Evolutionary conservation across 108 stramenopile species (phyloP).

Genomic region (Skeletonema marinoi): DNA sequence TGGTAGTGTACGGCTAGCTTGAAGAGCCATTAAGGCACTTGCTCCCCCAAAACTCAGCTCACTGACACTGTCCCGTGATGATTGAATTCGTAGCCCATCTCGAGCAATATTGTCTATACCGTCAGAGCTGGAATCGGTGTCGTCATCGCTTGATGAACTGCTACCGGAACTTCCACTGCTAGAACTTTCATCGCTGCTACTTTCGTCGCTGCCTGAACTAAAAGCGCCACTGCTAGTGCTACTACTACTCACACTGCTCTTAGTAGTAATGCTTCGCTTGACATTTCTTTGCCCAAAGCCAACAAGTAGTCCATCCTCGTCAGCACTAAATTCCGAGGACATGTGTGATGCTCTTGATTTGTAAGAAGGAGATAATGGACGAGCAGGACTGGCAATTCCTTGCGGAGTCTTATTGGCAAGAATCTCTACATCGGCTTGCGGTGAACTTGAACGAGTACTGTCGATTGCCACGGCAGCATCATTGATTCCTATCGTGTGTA

Average conservation of each 20-base stretch:
- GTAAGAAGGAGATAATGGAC: background rate
- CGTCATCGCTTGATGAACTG: constrained; percentile 15
- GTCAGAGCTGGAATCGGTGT: constrained; percentile 15
- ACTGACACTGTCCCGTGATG: constrained; percentile 32
- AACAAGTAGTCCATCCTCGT: constrained; percentile 40
- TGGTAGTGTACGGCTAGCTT: constrained; percentile 1
- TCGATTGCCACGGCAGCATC: background rate
- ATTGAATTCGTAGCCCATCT: constrained; percentile 18
- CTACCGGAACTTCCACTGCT: constrained; percentile 19
- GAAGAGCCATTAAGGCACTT: constrained; percentile 32
- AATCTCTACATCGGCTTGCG: background rate
- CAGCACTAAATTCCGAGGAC: constrained; percentile 36
- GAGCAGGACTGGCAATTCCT: background rate
- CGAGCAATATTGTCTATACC: constrained; percentile 29
- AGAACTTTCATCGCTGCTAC: constrained; percentile 1
- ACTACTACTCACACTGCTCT: constrained; percentile 16
- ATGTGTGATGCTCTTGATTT: constrained; percentile 7
- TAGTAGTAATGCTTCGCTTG: constrained; percentile 8
- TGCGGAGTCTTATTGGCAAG: background rate
- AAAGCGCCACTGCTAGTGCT: constrained; percentile 14
- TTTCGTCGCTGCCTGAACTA: constrained; percentile 8
- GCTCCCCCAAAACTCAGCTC: constrained; percentile 51
- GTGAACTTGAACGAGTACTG: background rate
- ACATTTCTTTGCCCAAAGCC: constrained; percentile 42
- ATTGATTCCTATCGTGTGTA: background rate